A percentile compares a stretch with the other conserved stretches of the same genome.
Conservation (phyloP, 768 basidiomycete genomes). For the Tylopilus felleus region DNA sequence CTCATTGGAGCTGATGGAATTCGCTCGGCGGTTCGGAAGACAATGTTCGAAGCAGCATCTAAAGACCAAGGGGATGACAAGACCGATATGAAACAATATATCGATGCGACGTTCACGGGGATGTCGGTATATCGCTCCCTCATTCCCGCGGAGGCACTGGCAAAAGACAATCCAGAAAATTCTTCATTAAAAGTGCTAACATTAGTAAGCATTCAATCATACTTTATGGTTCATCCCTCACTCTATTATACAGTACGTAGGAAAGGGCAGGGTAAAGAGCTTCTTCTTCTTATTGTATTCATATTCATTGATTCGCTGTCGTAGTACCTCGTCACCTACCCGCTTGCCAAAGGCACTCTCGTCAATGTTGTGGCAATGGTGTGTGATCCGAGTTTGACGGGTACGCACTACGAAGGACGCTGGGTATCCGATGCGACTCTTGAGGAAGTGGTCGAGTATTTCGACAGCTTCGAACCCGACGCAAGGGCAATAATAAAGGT, state of each 20-base stretch:
- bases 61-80: not conserved
- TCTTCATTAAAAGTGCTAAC: constrained; percentile 15
- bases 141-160: constrained; percentile 33
- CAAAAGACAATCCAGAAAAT: constrained; percentile 22
- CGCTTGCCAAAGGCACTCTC: constrained; percentile 34
- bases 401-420: constrained; percentile 31
- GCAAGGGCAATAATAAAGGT: constrained; percentile 31
- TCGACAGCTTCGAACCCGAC: constrained; percentile 37
- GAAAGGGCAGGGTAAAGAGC: constrained; percentile 8
- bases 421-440: constrained; percentile 27
- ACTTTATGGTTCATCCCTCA: not conserved
- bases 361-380: constrained; percentile 36
- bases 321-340: constrained; percentile 41
- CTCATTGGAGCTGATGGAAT: constrained; percentile 49
- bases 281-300: not conserved
- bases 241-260: constrained; percentile 11
- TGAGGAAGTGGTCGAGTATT: constrained; percentile 30
- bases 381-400: constrained; percentile 28
- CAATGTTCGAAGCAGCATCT: constrained; percentile 19
- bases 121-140: constrained; percentile 38
- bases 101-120: constrained; percentile 41
- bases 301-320: not conserved
- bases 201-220: constrained; percentile 18
- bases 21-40: constrained; percentile 25
- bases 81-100: constrained; percentile 7